These are phyloP conservation scores for Ambrosiella xylebori DNA, from an alignment of 2,329 filamentous ascomycete species.

Conservation along the genomic window DNA sequence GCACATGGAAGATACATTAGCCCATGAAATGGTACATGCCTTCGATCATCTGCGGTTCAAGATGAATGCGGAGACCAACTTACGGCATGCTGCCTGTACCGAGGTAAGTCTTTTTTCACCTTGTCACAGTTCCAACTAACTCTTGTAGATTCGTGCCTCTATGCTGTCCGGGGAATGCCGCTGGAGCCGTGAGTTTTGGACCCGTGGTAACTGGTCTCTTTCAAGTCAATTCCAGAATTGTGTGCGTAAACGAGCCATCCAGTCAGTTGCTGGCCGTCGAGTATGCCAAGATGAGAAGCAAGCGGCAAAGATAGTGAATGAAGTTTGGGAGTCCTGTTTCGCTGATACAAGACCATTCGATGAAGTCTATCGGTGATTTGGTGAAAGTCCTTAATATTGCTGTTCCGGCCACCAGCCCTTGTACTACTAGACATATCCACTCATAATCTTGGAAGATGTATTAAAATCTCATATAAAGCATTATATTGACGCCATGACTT, in stretches of 20 bases:
- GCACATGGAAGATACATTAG: slow-evolving; percentile 82
- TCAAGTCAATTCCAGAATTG: slow-evolving; percentile 91
- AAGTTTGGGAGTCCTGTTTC: slow-evolving; percentile 98
- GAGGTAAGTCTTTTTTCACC: slow-evolving; percentile 41
- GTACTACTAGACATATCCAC: background rate
- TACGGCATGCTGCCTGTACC: slow-evolving; percentile 83
- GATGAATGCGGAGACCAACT: slow-evolving; percentile 58
- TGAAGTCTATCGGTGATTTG: slow-evolving; percentile 63
- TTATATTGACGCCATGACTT: background rate
- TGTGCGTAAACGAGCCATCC: slow-evolving; percentile 62
- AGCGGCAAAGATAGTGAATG: slow-evolving; percentile 74
- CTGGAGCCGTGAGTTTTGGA: slow-evolving; percentile 73
- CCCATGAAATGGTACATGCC: slow-evolving; percentile 96
- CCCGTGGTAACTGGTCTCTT: slow-evolving; percentile 68
- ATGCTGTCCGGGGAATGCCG: slow-evolving; percentile 89
- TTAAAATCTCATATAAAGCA: background rate
- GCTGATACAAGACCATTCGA: slow-evolving; percentile 88
- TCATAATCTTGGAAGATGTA: background rate
- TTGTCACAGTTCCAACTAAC: background rate
- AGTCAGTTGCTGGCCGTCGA: slow-evolving; percentile 63
- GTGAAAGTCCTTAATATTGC: background rate
- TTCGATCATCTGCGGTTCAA: slow-evolving; percentile 90
- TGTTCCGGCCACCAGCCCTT: background rate
- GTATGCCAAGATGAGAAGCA: slow-evolving; percentile 72
- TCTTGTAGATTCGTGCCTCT: slow-evolving; percentile 63